A percentile compares a stretch with the other conserved stretches of the same genome.
phyloP scores from a whole-genome alignment of 2,329 filamentous ascomycete species.

The Sclerotinia sclerotiorum region DNA sequence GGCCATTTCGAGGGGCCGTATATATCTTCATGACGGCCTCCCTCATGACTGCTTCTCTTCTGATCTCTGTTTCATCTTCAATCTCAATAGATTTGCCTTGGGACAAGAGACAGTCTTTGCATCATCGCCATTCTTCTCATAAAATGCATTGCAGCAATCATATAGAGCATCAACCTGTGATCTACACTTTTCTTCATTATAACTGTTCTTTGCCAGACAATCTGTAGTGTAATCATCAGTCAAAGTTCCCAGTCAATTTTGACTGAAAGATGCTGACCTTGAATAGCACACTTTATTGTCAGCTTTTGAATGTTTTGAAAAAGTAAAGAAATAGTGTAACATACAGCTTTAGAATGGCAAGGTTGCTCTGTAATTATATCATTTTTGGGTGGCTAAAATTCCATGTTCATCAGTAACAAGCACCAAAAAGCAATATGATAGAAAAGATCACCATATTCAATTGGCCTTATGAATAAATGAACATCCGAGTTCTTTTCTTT shows the following conservation, averaged over 20 bases:
- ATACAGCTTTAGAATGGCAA: slow-evolving; percentile 80
- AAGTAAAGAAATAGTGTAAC: slow-evolving; percentile 40
- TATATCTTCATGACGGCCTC: background rate
- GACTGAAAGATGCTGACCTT: slow-evolving; percentile 56
- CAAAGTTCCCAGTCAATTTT: background rate
- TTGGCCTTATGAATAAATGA: background rate
- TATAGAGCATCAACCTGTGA: slow-evolving; percentile 80
- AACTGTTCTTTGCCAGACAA: slow-evolving; percentile 81
- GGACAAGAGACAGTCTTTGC: slow-evolving; percentile 83
- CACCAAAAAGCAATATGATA: slow-evolving; percentile 11
- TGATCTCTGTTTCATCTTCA: slow-evolving; percentile 75
- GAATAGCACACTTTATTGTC: slow-evolving; percentile 73
- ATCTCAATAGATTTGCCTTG: slow-evolving; percentile 71
- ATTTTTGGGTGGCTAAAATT: slow-evolving; percentile 56
- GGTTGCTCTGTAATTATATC: slow-evolving; percentile 63
- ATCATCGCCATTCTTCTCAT: slow-evolving; percentile 72
- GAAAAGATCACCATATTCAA: slow-evolving; percentile 17
- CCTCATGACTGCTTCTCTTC: slow-evolving; percentile 30
- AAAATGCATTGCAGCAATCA: slow-evolving; percentile 89
- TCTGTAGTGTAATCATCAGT: slow-evolving; percentile 49
- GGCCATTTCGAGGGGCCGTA: background rate
- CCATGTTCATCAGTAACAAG: slow-evolving; percentile 22
- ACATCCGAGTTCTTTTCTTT: background rate
- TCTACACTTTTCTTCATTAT: slow-evolving; percentile 82
- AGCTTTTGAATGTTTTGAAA: background rate